Conservation (phyloP, 352 stramenopile species). For the Pythium sukuiense region DNA sequence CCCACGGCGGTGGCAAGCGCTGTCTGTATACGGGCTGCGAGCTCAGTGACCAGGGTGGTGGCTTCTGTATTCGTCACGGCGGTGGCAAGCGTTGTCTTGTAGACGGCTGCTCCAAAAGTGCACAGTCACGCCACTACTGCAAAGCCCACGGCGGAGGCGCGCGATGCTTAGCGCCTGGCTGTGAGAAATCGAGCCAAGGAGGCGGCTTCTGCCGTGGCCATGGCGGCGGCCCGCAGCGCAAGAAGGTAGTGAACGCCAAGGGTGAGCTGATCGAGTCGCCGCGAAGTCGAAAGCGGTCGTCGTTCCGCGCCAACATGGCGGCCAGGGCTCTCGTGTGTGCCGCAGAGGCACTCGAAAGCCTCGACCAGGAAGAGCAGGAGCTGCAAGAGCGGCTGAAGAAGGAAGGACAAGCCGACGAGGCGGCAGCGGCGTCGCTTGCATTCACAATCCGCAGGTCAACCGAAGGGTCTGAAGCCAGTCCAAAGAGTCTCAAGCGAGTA, state of each 20-base stretch:
- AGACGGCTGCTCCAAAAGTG: slow-evolving; percentile 47
- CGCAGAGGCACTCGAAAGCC: slow-evolving; percentile 9
- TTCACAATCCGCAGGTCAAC: slow-evolving; percentile 21
- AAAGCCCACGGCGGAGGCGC: slow-evolving; percentile 54
- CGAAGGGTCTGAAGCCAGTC: neutral
- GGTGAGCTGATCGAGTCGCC: slow-evolving; percentile 17
- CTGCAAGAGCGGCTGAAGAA: slow-evolving; percentile 4
- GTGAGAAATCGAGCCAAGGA: slow-evolving; percentile 45
- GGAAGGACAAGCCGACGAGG: slow-evolving; percentile 18
- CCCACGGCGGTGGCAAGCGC: slow-evolving; percentile 56
- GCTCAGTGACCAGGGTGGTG: slow-evolving; percentile 36
- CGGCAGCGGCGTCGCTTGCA: slow-evolving; percentile 10
- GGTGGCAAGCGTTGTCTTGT: slow-evolving; percentile 69
- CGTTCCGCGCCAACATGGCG: slow-evolving; percentile 3
- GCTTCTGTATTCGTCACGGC: slow-evolving; percentile 80
- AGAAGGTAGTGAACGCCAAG: slow-evolving; percentile 7
- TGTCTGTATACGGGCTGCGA: slow-evolving; percentile 33
- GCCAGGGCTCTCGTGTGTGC: slow-evolving; percentile 8
- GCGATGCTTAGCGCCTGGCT: slow-evolving; percentile 40
- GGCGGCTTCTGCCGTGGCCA: slow-evolving; percentile 50
- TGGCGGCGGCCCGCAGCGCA: slow-evolving; percentile 34
- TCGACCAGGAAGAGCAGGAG: slow-evolving; percentile 7
- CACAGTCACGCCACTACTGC: slow-evolving; percentile 55
- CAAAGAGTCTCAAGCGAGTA: slow-evolving; percentile 4
- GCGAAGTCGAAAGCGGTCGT: slow-evolving; percentile 3